Evolutionary conservation across 805 yeast genomes (phyloP).

Genomic region (Ogataea zsoltii): DNA sequence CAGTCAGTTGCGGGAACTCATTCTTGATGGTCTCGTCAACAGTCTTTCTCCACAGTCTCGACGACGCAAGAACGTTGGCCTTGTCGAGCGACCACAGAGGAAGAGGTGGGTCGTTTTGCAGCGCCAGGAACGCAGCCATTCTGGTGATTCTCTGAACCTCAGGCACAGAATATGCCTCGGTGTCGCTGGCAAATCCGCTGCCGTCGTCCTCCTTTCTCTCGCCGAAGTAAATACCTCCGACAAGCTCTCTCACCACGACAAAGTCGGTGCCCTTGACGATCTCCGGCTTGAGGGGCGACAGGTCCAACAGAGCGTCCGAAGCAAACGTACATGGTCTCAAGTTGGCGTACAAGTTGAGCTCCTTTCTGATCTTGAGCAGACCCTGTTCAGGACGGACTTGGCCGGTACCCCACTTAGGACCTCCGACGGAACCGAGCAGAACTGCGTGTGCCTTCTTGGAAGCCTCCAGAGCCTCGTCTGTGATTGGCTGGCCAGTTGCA

Average conservation of each 20-base stretch:
- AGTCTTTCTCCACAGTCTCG: constrained; percentile 94
- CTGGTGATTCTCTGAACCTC: constrained; percentile 95
- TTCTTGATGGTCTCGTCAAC: constrained; percentile 79
- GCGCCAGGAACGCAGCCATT: constrained; percentile 97
- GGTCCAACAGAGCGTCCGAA: constrained; percentile 75
- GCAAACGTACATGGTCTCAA: constrained; percentile 96
- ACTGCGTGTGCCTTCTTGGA: constrained; percentile 91
- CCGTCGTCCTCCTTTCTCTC: constrained; percentile 92
- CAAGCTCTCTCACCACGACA: constrained; percentile 91
- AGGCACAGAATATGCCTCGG: constrained; percentile 86
- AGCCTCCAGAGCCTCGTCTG: constrained; percentile 80
- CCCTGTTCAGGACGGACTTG: constrained; percentile 97
- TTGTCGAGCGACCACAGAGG: constrained; percentile 97
- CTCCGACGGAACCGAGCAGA: constrained; percentile 97
- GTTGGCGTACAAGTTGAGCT: constrained; percentile 90
- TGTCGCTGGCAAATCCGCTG: constrained; percentile 85
- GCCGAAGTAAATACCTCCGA: constrained; percentile 98
- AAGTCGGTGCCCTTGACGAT: constrained; percentile 89
- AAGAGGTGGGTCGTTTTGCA: constrained; percentile 89
- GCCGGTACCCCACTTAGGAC: constrained; percentile 99
- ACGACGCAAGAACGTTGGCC: constrained; percentile 95
- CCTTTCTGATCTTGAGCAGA: constrained; percentile 89
- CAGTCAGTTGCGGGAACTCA: constrained; percentile 86
- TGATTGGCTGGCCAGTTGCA: constrained; percentile 90
- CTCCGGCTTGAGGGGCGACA: constrained; percentile 86